Conservation (phyloP, 257 asterid species). For the Scutellaria barbata region DNA sequence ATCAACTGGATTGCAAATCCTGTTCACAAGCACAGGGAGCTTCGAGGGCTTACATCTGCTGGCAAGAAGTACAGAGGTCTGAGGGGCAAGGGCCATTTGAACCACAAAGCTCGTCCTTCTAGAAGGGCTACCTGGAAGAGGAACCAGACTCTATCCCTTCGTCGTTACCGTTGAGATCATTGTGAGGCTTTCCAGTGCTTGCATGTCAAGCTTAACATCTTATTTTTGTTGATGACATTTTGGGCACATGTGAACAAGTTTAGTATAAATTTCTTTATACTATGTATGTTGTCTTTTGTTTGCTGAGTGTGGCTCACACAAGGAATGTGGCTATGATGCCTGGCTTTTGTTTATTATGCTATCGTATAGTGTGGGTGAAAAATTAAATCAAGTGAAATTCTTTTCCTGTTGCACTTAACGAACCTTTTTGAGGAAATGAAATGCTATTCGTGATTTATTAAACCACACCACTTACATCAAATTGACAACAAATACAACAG, state of each 20-base stretch:
- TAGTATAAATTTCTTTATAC: neutral
- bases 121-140: constrained; percentile 38
- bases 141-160: constrained; percentile 35
- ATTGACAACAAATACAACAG: no score
- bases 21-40: constrained; percentile 36
- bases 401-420: no score
- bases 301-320: constrained; percentile 2
- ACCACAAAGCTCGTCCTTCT: constrained; percentile 36
- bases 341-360: neutral
- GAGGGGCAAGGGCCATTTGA: constrained; percentile 31
- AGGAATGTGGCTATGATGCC: constrained; percentile 8
- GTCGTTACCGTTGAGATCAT: constrained; percentile 35
- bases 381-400: no score
- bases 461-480: no score
- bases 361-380: neutral
- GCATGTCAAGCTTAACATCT: neutral
- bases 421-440: no score
- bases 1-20: constrained; percentile 34
- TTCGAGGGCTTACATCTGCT: constrained; percentile 36
- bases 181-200: neutral
- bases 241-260: constrained; percentile 5
- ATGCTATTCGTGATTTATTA: no score
- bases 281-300: no score
- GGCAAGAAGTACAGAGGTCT: constrained; percentile 39
- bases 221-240: constrained; percentile 3